Evolutionary conservation across 495 filamentous ascomycete genomes (phyloP).

Genomic region (Aspergillus nanangensis): DNA sequence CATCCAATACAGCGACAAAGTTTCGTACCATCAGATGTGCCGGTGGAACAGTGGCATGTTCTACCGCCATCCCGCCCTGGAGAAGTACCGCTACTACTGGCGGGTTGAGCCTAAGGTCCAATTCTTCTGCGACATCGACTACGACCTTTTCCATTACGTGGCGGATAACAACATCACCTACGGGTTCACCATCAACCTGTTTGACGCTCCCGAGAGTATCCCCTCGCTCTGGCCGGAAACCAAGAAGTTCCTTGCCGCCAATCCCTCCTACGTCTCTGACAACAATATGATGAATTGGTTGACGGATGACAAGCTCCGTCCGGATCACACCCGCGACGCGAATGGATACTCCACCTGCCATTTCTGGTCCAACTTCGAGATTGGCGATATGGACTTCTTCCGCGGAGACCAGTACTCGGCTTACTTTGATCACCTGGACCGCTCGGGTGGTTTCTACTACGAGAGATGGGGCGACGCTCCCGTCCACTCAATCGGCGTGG

Average conservation of each 20-base stretch:
- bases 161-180: conserved; percentile 96
- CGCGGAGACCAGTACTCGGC: conserved; percentile 84
- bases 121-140: conserved; percentile 99
- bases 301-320: conserved; percentile 69
- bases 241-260: conserved; percentile 75
- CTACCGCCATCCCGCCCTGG: conserved; percentile 89
- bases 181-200: conserved; percentile 97
- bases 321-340: conserved; percentile 71
- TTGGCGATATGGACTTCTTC: conserved; percentile 95
- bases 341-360: conserved; percentile 98
- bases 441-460: conserved; percentile 96
- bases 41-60: conserved; percentile 98
- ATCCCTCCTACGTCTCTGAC: conserved; percentile 73
- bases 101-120: conserved; percentile 98
- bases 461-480: conserved; percentile 99
- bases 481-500: conserved; percentile 93
- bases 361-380: conserved; percentile 99
- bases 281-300: conserved; percentile 90
- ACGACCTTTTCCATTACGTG: conserved; percentile 99
- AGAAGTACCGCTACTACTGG: conserved; percentile 89
- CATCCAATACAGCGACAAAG: conserved; percentile 81
- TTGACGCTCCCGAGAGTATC: conserved; percentile 83
- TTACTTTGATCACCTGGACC: conserved; percentile 95
- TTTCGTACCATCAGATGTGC: conserved; percentile 99
- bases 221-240: conserved; percentile 95